Evolutionary conservation across 805 yeast species (phyloP).

Genomic region (Sugiyamaella americana): DNA sequence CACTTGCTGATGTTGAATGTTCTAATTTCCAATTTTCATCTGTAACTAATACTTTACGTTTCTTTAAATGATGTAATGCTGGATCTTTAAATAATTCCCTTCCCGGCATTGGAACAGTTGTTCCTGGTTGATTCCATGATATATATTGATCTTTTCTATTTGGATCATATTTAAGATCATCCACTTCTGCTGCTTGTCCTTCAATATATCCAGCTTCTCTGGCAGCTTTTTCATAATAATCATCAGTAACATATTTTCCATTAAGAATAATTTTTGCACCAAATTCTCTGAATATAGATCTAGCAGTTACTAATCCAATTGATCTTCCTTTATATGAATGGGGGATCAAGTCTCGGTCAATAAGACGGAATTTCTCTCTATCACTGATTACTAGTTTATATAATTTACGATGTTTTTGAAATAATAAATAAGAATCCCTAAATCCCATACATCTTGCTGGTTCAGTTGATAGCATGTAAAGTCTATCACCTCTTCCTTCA

Average conservation of each 20-base stretch:
- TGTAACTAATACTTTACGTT: constrained; percentile 34
- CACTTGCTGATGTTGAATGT: constrained; percentile 71
- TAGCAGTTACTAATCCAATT: constrained; percentile 85
- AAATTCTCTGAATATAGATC: constrained; percentile 83
- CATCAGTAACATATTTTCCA: constrained; percentile 79
- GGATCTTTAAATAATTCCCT: constrained; percentile 22
- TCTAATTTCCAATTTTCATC: constrained; percentile 82
- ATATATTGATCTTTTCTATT: constrained; percentile 46
- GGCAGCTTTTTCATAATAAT: constrained; percentile 68
- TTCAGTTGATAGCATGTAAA: constrained; percentile 90
- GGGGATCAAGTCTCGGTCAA: constrained; percentile 75
- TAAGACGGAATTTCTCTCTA: constrained; percentile 75
- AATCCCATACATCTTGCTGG: constrained; percentile 94
- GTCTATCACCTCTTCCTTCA: constrained; percentile 55
- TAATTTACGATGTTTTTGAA: constrained; percentile 75
- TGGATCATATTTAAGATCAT: constrained; percentile 40
- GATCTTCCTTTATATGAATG: constrained; percentile 86
- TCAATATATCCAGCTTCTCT: constrained; percentile 53
- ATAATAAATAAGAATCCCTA: constrained; percentile 82
- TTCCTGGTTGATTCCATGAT: constrained; percentile 36
- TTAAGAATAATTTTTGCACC: constrained; percentile 78
- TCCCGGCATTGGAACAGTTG: constrained; percentile 25
- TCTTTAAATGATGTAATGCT: constrained; percentile 17
- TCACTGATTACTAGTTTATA: constrained; percentile 68
- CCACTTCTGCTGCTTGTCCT: constrained; percentile 62